Evolutionary conservation across 2,329 filamentous ascomycete species (phyloP).

Genomic region (Xylariomycetidae sp.): DNA sequence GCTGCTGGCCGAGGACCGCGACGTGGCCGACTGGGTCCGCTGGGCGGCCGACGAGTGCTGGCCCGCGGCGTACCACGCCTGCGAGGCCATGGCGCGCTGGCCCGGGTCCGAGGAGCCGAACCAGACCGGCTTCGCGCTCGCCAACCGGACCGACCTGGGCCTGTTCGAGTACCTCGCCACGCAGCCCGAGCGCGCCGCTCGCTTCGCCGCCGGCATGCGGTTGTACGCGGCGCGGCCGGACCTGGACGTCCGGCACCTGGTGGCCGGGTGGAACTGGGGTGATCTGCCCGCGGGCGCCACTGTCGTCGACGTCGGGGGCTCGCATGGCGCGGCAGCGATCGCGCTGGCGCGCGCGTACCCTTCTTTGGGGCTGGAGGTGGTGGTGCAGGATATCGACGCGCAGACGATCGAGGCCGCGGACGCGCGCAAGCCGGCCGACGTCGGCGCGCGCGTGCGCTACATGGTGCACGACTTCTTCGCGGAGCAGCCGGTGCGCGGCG

Average conservation of each 20-base stretch:
- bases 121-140: slow-evolving; percentile 45
- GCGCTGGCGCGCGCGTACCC: slow-evolving; percentile 7
- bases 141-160: slow-evolving; percentile 44
- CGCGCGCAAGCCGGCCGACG: slow-evolving; percentile 4
- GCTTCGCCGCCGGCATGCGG: slow-evolving; percentile 51
- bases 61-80: slow-evolving; percentile 6
- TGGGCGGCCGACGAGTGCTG: slow-evolving; percentile 8
- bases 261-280: slow-evolving; percentile 49
- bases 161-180: slow-evolving; percentile 50
- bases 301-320: slow-evolving; percentile 10
- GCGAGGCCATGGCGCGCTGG: slow-evolving; percentile 8
- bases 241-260: slow-evolving; percentile 46
- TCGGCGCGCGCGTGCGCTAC: slow-evolving; percentile 13
- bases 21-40: slow-evolving; percentile 40
- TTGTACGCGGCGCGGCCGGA: slow-evolving; percentile 44
- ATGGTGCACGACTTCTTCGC: slow-evolving; percentile 39
- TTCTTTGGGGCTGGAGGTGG: slow-evolving; percentile 44
- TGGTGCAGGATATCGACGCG: slow-evolving; percentile 46
- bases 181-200: slow-evolving; percentile 37
- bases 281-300: slow-evolving; percentile 25
- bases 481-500: slow-evolving; percentile 33
- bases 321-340: slow-evolving; percentile 4
- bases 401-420: not conserved
- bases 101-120: slow-evolving; percentile 42
- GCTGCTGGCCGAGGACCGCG: slow-evolving; percentile 27